Evolutionary conservation across 164 flowering plant genomes (phyloP).

Genomic region (Chimonanthus salicifolius): DNA sequence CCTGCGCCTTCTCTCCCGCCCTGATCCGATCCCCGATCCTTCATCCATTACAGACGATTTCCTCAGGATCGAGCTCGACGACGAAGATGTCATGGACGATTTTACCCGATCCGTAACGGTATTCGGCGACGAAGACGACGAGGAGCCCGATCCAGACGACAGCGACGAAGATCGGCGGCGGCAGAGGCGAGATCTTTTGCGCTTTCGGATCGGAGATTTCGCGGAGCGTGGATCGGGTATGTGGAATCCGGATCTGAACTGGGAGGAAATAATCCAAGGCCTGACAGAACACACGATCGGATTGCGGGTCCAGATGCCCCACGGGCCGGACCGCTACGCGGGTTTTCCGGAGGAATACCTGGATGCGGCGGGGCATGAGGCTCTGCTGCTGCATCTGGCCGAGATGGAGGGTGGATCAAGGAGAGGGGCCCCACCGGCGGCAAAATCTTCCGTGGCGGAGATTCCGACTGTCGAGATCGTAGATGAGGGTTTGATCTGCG

Average conservation of each 20-base stretch:
- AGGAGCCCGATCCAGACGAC: no score
- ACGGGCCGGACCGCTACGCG: conserved; percentile 39
- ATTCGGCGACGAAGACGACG: no score
- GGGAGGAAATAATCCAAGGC: conserved; percentile 72
- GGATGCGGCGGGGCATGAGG: conserved; percentile 73
- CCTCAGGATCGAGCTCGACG: no score
- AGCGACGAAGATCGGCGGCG: neutral
- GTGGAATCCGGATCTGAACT: conserved; percentile 51
- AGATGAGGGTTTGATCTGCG: conserved; percentile 41
- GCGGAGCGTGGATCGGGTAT: conserved; percentile 37
- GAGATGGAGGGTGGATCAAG: conserved; percentile 54
- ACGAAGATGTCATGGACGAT: no score
- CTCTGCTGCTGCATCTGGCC: conserved; percentile 63
- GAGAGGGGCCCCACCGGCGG: conserved; percentile 81
- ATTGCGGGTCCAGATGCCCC: conserved; percentile 49
- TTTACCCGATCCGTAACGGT: no score
- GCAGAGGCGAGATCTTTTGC: conserved; percentile 28
- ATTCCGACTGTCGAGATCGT: conserved; percentile 36
- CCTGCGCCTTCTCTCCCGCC: conserved; percentile 51
- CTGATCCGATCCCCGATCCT: conserved; percentile 37
- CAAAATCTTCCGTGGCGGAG: conserved; percentile 41
- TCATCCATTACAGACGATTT: no score
- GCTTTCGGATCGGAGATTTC: conserved; percentile 50
- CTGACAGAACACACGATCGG: conserved; percentile 65
- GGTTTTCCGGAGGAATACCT: conserved; percentile 83